Evolutionary conservation across 1,284 basidiomycete species (phyloP).

Genomic region (Puccinia coronata): DNA sequence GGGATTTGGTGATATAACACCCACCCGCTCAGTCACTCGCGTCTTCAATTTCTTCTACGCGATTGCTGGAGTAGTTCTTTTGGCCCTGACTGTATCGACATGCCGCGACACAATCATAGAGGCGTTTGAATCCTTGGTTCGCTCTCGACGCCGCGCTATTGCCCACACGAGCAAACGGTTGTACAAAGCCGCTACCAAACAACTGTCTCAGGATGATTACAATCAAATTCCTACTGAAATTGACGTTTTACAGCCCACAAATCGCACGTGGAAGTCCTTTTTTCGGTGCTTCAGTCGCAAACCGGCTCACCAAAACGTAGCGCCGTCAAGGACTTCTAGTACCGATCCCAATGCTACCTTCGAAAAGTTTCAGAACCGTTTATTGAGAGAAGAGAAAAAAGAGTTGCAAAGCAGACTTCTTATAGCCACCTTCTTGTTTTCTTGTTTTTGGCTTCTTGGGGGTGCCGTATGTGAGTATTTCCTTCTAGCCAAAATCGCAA

Average conservation of each 20-base stretch:
- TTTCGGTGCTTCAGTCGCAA: background rate
- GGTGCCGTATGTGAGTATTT: slow-evolving; percentile 40
- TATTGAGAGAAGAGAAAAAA: slow-evolving; percentile 34
- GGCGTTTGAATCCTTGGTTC: slow-evolving; percentile 30
- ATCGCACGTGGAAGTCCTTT: background rate
- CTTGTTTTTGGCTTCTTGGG: slow-evolving; percentile 47
- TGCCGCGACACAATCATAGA: slow-evolving; percentile 42
- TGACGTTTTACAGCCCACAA: background rate
- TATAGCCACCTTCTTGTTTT: slow-evolving; percentile 24
- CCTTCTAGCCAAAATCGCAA: background rate
- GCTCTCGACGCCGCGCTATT: slow-evolving; percentile 14
- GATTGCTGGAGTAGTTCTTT: slow-evolving; percentile 34
- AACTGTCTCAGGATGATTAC: slow-evolving; percentile 10
- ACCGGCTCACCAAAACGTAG: background rate
- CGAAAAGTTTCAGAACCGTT: slow-evolving; percentile 3
- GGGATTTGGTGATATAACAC: slow-evolving; percentile 47
- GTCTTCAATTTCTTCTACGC: slow-evolving; percentile 44
- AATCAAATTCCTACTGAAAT: background rate
- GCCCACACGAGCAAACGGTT: slow-evolving; percentile 20
- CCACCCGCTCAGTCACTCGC: slow-evolving; percentile 31
- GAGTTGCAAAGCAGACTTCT: slow-evolving; percentile 28
- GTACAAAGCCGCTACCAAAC: slow-evolving; percentile 15
- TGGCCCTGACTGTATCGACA: slow-evolving; percentile 39
- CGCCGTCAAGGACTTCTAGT: background rate
- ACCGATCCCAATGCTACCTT: background rate